These are phyloP conservation scores for Candida michaelii DNA, from an alignment of 805 yeast genomes.

Conservation along the genomic window DNA sequence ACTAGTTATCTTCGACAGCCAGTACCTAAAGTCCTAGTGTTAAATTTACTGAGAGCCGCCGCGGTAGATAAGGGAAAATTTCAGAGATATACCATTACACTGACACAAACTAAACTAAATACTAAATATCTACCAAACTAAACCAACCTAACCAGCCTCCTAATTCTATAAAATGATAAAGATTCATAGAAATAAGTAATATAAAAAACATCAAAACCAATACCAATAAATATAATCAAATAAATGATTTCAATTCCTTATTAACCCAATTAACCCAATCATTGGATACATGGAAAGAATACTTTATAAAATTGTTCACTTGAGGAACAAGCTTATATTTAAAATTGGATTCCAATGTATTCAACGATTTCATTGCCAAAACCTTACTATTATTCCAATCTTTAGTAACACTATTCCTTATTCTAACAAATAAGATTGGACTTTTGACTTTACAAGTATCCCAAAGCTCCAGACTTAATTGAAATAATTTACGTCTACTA, in stretches of 20 bases:
- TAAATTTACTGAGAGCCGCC: too few species aligned
- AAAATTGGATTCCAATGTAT: not conserved
- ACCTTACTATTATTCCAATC: not conserved
- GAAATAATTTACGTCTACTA: slow-evolving; percentile 52
- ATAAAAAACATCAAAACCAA: not conserved
- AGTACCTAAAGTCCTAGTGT: too few species aligned
- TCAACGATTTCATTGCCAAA: not conserved
- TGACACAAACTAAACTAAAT: slow-evolving; percentile 1
- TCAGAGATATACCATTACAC: slow-evolving; percentile 2
- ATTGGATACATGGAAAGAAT: not conserved
- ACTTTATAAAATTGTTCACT: not conserved
- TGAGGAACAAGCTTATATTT: not conserved
- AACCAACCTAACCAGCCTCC: not conserved
- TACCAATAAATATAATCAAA: slow-evolving; percentile 1
- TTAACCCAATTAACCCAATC: not conserved
- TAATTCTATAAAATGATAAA: too few species aligned
- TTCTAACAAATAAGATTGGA: not conserved
- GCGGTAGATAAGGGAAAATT: not conserved
- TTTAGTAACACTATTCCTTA: not conserved
- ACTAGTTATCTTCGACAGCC: not conserved
- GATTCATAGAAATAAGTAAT: not conserved
- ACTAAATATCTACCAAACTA: slow-evolving; percentile 2
- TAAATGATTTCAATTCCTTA: not conserved
- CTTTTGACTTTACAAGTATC: not conserved
- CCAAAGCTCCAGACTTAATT: not conserved